Evolutionary conservation across 192 early-diverging fungal genomes (phyloP).

Genomic region (Irineochytrium annulatum): DNA sequence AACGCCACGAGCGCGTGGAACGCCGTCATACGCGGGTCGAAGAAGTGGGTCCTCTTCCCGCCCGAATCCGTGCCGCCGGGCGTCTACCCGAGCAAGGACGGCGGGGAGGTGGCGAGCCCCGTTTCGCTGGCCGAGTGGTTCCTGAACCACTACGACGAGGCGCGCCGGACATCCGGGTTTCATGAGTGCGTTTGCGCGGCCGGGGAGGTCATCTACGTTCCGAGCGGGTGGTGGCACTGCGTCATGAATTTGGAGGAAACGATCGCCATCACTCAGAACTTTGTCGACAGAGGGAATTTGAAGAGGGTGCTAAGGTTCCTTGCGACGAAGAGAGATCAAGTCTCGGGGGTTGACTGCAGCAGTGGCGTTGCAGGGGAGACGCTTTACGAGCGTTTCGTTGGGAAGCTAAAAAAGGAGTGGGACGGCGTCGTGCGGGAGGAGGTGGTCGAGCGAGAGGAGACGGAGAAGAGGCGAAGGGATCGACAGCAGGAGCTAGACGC

Average conservation of each 20-base stretch:
- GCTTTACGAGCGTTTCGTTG: constrained; percentile 45
- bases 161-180: constrained; percentile 37
- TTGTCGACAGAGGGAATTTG: constrained; percentile 59
- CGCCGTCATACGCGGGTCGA: constrained; percentile 62
- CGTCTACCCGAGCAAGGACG: constrained; percentile 61
- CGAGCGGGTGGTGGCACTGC: constrained; percentile 70
- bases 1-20: constrained; percentile 74
- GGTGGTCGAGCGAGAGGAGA: neutral
- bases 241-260: constrained; percentile 67
- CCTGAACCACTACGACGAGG: constrained; percentile 54
- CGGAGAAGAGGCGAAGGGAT: neutral
- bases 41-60: constrained; percentile 71
- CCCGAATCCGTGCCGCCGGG: constrained; percentile 65
- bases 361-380: constrained; percentile 14
- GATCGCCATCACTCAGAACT: constrained; percentile 73
- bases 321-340: constrained; percentile 44
- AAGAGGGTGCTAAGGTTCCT: constrained; percentile 44
- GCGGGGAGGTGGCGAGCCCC: constrained; percentile 67
- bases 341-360: constrained; percentile 38
- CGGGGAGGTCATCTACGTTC: constrained; percentile 70
- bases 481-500: no score
- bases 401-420: no score
- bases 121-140: constrained; percentile 69
- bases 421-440: neutral
- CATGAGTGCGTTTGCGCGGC: constrained; percentile 60